These are phyloP conservation scores for Mrakia frigida DNA, from an alignment of 768 basidiomycete species.

Conservation along the genomic window DNA sequence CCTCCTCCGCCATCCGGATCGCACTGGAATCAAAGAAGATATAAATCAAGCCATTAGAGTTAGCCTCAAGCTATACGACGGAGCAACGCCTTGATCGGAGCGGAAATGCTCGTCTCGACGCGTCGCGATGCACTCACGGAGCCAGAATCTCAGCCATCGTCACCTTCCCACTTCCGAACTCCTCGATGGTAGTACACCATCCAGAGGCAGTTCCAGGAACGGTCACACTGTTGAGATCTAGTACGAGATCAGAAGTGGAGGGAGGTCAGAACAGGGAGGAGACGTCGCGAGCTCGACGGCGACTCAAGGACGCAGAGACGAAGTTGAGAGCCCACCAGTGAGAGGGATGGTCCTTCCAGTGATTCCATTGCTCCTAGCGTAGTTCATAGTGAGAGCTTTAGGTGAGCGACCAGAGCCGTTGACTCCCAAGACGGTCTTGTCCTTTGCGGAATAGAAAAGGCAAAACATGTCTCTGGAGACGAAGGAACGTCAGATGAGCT, in stretches of 20 bases:
- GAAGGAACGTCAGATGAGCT: too few relatives aligned
- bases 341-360: slow-evolving; percentile 62
- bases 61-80: too few relatives aligned
- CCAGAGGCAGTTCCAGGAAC: slow-evolving; percentile 79
- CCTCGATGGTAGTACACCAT: slow-evolving; percentile 83
- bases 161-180: slow-evolving; percentile 71
- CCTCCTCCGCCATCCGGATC: slow-evolving; percentile 84
- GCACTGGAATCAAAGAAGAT: slow-evolving; percentile 47
- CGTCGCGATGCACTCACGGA: slow-evolving; percentile 47
- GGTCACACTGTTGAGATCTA: slow-evolving; percentile 34
- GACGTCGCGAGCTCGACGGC: background rate
- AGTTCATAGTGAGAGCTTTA: slow-evolving; percentile 66
- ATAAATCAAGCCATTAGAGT: too few relatives aligned
- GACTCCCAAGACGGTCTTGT: slow-evolving; percentile 71
- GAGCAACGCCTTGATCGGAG: background rate
- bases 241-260: background rate
- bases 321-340: slow-evolving; percentile 50
- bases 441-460: slow-evolving; percentile 79
- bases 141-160: slow-evolving; percentile 65
- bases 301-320: background rate
- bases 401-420: slow-evolving; percentile 92
- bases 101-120: background rate
- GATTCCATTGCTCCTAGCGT: slow-evolving; percentile 65
- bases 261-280: background rate
- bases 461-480: slow-evolving; percentile 55